Evolutionary conservation across 2,329 filamentous ascomycete genomes (phyloP).

Genomic region (Clonostachys rhizophaga): DNA sequence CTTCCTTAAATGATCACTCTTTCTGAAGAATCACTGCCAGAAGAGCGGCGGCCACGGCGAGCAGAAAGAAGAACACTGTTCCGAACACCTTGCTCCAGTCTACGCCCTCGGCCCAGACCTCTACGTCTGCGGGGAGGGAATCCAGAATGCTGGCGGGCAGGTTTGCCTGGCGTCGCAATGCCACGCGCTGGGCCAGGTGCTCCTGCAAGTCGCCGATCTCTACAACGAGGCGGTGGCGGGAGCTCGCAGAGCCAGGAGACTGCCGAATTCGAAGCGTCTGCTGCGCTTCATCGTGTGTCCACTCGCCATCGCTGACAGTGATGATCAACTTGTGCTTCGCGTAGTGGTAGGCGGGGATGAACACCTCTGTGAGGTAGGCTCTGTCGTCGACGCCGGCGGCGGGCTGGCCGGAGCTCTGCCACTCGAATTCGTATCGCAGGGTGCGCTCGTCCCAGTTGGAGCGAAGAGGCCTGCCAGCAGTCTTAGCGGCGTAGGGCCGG

Average conservation of each 20-base stretch:
- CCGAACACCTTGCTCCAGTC: background rate
- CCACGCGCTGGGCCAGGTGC: conserved; percentile 8
- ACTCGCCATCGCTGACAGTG: conserved; percentile 18
- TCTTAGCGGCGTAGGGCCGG: conserved; percentile 32
- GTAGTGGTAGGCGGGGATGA: conserved; percentile 31
- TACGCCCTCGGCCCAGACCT: background rate
- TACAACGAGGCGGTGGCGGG: conserved; percentile 12
- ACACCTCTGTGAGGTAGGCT: conserved; percentile 27
- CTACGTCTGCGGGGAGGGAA: background rate
- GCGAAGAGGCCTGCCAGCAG: conserved; percentile 23
- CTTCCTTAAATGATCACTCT: background rate
- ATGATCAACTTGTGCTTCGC: conserved; percentile 15
- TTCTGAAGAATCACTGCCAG: background rate
- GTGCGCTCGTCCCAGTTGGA: conserved; percentile 27
- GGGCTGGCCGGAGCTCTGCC: conserved; percentile 11
- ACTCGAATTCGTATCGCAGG: conserved; percentile 25
- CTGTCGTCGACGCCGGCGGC: conserved; percentile 5
- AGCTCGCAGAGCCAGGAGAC: background rate
- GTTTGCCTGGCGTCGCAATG: background rate
- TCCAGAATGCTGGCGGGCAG: background rate
- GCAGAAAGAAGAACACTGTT: background rate
- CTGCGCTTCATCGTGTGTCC: conserved; percentile 15
- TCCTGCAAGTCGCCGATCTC: conserved; percentile 12
- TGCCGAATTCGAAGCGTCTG: conserved; percentile 22
- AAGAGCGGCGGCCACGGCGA: background rate